Evolutionary conservation across 164 flowering plant genomes (phyloP).

Genomic region (Tetrastigma voinierianum): DNA sequence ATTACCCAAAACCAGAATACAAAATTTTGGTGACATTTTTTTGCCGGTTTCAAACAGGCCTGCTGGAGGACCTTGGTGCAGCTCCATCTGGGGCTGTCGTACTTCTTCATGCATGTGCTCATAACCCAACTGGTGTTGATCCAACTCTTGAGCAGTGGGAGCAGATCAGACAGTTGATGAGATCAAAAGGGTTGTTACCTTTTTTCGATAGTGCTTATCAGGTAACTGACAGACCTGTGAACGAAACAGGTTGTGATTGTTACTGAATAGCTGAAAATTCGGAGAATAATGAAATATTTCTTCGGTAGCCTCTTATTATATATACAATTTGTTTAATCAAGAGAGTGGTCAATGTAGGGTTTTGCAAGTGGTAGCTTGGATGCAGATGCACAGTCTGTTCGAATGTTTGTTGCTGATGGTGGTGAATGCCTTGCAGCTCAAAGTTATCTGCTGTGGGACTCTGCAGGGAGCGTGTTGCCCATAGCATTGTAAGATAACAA

Average conservation of each 20-base stretch:
- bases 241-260: no score
- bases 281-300: no score
- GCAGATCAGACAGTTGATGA: conserved; percentile 82
- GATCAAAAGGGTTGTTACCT: conserved; percentile 79
- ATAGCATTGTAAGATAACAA: conserved; percentile 78
- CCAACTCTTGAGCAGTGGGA: conserved; percentile 96
- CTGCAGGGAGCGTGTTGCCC: conserved; percentile 98
- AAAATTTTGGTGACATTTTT: no score
- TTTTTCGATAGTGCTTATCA: conserved; percentile 99
- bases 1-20: no score
- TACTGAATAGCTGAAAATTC: no score
- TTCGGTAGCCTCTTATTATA: no score
- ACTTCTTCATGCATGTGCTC: conserved; percentile 96
- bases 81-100: conserved; percentile 86
- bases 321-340: no score
- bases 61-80: conserved; percentile 82
- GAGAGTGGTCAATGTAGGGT: conserved; percentile 47
- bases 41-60: conserved; percentile 40
- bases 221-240: conserved; percentile 30
- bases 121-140: conserved; percentile 99
- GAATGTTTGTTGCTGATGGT: conserved; percentile 96
- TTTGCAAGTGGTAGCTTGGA: conserved; percentile 98
- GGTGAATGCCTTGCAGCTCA: conserved; percentile 94
- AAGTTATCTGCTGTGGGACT: conserved; percentile 99
- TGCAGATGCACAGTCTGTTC: conserved; percentile 87